Evolutionary conservation across 345 rosid species (phyloP).

Genomic region (Camelina hispida): DNA sequence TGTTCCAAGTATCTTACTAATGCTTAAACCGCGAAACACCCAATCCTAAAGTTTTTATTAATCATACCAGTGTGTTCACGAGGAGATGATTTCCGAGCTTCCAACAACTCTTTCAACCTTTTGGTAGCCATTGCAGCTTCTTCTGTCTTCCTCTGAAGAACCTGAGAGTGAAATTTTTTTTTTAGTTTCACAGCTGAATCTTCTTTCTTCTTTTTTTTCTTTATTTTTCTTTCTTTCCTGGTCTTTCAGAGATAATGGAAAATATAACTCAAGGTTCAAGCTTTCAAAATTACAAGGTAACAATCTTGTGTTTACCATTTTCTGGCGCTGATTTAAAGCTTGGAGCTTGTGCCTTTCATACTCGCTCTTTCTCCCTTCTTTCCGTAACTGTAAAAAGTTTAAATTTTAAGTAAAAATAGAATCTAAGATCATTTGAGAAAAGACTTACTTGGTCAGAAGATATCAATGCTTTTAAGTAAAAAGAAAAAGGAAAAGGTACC

Average conservation of each 20-base stretch:
- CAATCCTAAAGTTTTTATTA: not conserved
- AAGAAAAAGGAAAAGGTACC: conserved; percentile 49
- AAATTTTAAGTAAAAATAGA: conserved; percentile 5
- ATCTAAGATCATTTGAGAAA: conserved; percentile 6
- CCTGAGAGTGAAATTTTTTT: conserved; percentile 54
- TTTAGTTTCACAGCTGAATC: conserved; percentile 27
- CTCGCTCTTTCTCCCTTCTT: conserved; percentile 97
- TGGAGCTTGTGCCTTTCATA: conserved; percentile 98
- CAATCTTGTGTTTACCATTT: conserved; percentile 60
- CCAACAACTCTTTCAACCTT: conserved; percentile 94
- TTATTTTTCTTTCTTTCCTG: too few species aligned
- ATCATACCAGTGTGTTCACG: conserved; percentile 76
- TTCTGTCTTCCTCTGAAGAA: conserved; percentile 98
- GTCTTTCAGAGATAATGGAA: conserved; percentile 11
- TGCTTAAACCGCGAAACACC: not conserved
- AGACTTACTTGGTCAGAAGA: not conserved
- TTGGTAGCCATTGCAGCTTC: conserved; percentile 99
- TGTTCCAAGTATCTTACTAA: conserved; percentile 1
- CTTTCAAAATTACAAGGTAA: conserved; percentile 7
- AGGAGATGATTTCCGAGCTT: conserved; percentile 87
- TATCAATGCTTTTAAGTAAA: conserved; percentile 3
- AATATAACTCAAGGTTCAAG: conserved; percentile 5
- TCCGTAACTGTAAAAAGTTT: conserved; percentile 65
- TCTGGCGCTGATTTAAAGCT: conserved; percentile 96
- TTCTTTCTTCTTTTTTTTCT: not conserved